Evolutionary conservation across 2,329 filamentous ascomycete genomes (phyloP), one percentile per base, ranked within the genome.

Genomic region (Paecilomyces fulvus): DNA sequence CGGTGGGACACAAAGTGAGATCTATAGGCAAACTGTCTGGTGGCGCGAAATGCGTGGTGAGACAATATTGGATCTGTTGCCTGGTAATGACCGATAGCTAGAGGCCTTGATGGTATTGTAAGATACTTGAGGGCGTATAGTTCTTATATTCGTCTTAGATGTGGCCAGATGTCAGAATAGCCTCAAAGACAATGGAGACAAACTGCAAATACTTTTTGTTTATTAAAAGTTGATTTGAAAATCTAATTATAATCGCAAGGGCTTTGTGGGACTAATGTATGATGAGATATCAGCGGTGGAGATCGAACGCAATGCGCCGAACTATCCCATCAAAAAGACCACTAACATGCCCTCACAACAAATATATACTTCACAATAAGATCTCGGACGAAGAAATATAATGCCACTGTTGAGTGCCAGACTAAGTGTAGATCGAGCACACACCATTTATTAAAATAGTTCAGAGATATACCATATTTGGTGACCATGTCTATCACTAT

Each of bases 1-100:
- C 4, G 71, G 71, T 1, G 71, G 68, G 1, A 72, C 66, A 60
- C 67, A 75, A 4, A 72, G 69, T 6, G 71, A 73, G 46, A 66
- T 76, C 51, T 62, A 59, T 43, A 58, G 56, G 51, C 64, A 60
- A 37, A 65, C 63, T 48, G 63, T 58, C 49, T 64, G 60, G 59
- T 64, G 66, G 61, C 61, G 54, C 46, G 57, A 50, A 52, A 61
- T 61, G 28, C 58, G 57, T 60, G 60, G 58, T 48, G 63, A 62
- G 23, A 23, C 48, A 14, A 49, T 12, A 10, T 11, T 12, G 14
- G 21, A 49, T 28, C 25, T 49, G 25, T 49, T 49, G 20, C 48
- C 48, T 20, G 14, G 48, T 9, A 25, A 21, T 49, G 20, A 49
- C 11, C 17, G 3, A 20, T n/a, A 43, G 14, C 17, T n/a, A 43